These are phyloP conservation scores for Saprolegnia parasitica DNA, from an alignment of 352 stramenopile genomes.

Conservation along the genomic window DNA sequence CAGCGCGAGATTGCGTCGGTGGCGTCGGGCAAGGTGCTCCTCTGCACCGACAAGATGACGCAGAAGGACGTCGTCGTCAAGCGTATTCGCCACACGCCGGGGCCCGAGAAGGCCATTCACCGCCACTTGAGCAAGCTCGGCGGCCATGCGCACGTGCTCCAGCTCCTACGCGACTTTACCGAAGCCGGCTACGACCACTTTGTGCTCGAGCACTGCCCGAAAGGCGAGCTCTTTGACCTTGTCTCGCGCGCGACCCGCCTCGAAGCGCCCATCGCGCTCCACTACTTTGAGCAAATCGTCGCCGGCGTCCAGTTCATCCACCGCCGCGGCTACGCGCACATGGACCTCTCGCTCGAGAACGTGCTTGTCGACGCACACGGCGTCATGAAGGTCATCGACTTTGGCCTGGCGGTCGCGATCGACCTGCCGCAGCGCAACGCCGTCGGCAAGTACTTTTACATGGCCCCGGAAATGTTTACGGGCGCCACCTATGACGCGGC, in stretches of 20 bases:
- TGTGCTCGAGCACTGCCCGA: conserved; percentile 57
- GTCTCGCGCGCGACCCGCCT: conserved; percentile 30
- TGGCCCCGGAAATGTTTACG: conserved; percentile 31
- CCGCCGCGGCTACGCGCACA: conserved; percentile 48
- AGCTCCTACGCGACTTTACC: conserved; percentile 48
- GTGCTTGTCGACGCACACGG: conserved; percentile 43
- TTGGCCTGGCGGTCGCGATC: conserved; percentile 43
- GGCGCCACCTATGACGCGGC: conserved; percentile 22
- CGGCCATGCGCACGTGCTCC: conserved; percentile 30
- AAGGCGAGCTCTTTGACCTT: conserved; percentile 55
- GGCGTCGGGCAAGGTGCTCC: conserved; percentile 19
- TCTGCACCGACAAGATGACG: conserved; percentile 24
- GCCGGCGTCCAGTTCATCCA: conserved; percentile 52
- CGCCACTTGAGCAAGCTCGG: conserved; percentile 1
- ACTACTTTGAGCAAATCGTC: conserved; percentile 47
- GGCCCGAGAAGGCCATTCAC: background rate
- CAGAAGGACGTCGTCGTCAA: conserved; percentile 21
- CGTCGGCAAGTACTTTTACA: conserved; percentile 34
- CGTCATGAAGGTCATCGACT: conserved; percentile 43
- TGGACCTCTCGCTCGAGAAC: conserved; percentile 64
- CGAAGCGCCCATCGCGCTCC: conserved; percentile 33
- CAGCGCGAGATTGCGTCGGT: conserved; percentile 18
- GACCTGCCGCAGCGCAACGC: conserved; percentile 39
- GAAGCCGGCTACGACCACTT: conserved; percentile 37
- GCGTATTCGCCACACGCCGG: conserved; percentile 7